phyloP scores from a whole-genome alignment of 805 yeast genomes.

The Blastobotrys terrestris region DNA sequence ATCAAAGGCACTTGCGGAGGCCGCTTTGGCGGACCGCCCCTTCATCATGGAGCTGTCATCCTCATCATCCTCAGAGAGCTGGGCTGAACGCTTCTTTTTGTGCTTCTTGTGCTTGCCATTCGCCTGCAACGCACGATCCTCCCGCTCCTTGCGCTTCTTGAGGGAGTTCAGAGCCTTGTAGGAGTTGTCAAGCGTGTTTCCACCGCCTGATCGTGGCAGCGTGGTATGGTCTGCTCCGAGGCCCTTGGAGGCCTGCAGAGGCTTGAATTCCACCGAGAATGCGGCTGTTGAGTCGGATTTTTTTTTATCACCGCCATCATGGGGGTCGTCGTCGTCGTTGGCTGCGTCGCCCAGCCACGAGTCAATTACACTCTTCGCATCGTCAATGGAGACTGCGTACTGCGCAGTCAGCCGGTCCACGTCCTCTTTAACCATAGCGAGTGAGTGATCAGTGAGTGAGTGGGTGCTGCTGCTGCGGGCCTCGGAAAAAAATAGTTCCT shows the following conservation, averaged over 20 bases:
- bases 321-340: background rate
- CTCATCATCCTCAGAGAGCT: slow-evolving; percentile 8
- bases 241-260: slow-evolving; percentile 5
- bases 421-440: slow-evolving; percentile 5
- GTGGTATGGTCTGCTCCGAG: slow-evolving; percentile 9
- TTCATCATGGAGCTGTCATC: slow-evolving; percentile 5
- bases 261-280: background rate
- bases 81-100: background rate
- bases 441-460: no score
- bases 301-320: no score
- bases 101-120: background rate
- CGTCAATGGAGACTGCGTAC: slow-evolving; percentile 24
- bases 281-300: background rate
- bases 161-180: slow-evolving; percentile 5
- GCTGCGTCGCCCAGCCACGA: slow-evolving; percentile 22
- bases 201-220: background rate
- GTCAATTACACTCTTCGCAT: slow-evolving; percentile 18
- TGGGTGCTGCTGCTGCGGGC: background rate
- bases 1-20: slow-evolving; percentile 15
- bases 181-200: background rate
- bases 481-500: background rate
- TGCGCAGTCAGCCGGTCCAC: slow-evolving; percentile 20
- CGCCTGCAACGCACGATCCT: background rate
- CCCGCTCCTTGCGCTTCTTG: slow-evolving; percentile 1
- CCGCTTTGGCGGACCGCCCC: slow-evolving; percentile 3